Evolutionary conservation across 2,329 filamentous ascomycete species (phyloP).

Genomic region (Pseudocercospora musae): DNA sequence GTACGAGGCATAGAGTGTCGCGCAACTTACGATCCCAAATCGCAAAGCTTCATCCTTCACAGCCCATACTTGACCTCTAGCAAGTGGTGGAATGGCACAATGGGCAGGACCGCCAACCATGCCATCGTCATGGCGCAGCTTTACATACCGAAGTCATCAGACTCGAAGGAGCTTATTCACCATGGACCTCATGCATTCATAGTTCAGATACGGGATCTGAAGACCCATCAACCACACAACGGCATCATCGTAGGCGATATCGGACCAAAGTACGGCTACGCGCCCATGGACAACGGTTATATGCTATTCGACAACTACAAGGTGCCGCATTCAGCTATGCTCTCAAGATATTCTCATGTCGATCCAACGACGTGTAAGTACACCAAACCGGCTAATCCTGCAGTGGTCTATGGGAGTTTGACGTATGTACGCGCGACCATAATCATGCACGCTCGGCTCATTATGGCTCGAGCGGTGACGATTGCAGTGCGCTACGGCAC

Average conservation of each 20-base stretch:
- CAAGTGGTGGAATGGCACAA: conserved; percentile 56
- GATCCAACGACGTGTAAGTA: conserved; percentile 47
- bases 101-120: conserved; percentile 55
- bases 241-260: conserved; percentile 55
- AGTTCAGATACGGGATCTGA: conserved; percentile 50
- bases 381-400: conserved; percentile 47
- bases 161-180: conserved; percentile 37
- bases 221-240: conserved; percentile 46
- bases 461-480: conserved; percentile 53
- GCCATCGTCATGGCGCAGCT: conserved; percentile 54
- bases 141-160: conserved; percentile 40
- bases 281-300: conserved; percentile 52
- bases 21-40: conserved; percentile 46
- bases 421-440: conserved; percentile 49
- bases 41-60: conserved; percentile 50
- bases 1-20: conserved; percentile 50
- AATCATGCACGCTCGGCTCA: conserved; percentile 51
- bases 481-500: conserved; percentile 52
- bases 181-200: conserved; percentile 54
- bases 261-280: conserved; percentile 55
- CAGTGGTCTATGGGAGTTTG: conserved; percentile 50
- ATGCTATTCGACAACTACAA: conserved; percentile 51
- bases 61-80: conserved; percentile 52
- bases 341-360: conserved; percentile 49
- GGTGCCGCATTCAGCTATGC: conserved; percentile 49